Conservation (phyloP, 768 basidiomycete species). For the Phanerodontia chrysosporium region DNA sequence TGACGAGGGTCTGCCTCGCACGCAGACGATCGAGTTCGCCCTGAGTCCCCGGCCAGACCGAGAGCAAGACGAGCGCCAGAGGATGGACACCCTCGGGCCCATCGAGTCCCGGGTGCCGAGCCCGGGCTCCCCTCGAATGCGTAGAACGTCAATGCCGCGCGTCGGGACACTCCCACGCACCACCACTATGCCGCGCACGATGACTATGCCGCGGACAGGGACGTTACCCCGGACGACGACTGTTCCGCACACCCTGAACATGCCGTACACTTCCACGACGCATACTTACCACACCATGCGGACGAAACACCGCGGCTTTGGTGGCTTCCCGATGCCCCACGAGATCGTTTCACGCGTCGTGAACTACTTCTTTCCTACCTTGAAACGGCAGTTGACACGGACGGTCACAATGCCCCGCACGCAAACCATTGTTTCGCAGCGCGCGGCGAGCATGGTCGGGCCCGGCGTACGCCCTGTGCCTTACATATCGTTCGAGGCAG, state of each 20-base stretch:
- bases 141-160: not conserved
- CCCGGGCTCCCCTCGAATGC: not conserved
- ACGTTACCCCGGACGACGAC: conserved; percentile 16
- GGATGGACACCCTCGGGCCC: not conserved
- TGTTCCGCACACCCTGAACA: conserved; percentile 16
- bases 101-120: not conserved
- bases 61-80: not conserved
- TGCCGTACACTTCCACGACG: conserved; percentile 15
- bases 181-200: conserved; percentile 3
- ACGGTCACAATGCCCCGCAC: conserved; percentile 77
- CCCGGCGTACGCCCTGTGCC: conserved; percentile 52
- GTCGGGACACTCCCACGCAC: not conserved
- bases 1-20: conserved; percentile 25
- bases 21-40: conserved; percentile 52
- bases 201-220: not conserved
- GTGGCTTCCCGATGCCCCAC: conserved; percentile 73
- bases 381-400: conserved; percentile 53
- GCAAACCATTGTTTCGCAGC: conserved; percentile 50
- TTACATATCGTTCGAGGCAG: conserved; percentile 83
- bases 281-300: conserved; percentile 13
- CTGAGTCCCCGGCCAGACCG: conserved; percentile 23
- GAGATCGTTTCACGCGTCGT: conserved; percentile 49
- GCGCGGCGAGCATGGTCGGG: conserved; percentile 23
- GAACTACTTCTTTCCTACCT: conserved; percentile 55
- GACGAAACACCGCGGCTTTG: conserved; percentile 48